Conservation (phyloP, 148 eudicot genomes). For the Arbutus unedo region DNA sequence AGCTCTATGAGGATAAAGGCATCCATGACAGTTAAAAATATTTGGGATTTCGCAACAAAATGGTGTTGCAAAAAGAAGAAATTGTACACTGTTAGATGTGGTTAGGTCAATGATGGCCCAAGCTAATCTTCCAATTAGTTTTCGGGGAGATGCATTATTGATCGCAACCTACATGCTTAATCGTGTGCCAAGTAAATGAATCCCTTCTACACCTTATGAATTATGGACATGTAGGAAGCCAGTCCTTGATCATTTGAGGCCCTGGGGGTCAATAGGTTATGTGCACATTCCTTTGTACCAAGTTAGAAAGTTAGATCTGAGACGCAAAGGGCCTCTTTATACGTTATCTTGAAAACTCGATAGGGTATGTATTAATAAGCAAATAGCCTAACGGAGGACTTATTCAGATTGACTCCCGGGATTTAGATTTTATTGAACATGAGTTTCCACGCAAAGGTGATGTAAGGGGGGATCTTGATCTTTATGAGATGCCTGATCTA, state of each 20-base stretch:
- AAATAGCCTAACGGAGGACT: not conserved
- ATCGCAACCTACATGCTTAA: not conserved
- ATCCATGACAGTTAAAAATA: not conserved
- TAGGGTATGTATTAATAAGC: constrained; percentile 4
- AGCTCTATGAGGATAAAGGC: not conserved
- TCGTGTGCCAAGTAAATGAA: not conserved
- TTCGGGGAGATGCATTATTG: not conserved
- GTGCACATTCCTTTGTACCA: not conserved
- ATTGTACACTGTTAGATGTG: not conserved
- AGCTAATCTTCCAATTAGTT: not conserved
- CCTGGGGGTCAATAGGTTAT: constrained; percentile 13
- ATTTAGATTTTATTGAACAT: not conserved
- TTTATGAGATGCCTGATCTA: not conserved
- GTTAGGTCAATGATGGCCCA: not conserved
- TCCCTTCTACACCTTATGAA: not conserved
- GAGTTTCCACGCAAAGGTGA: not conserved
- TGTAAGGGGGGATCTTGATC: too few relatives aligned
- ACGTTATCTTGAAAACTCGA: not conserved
- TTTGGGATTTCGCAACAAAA: not conserved
- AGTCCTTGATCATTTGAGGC: not conserved
- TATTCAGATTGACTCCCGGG: constrained; percentile 2
- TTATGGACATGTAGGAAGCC: not conserved
- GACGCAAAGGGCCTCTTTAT: not conserved
- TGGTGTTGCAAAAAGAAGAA: not conserved
- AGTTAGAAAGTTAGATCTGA: too few relatives aligned